Conservation (phyloP, 176 grass and related monocot species). For the Zoysia pacifica region DNA sequence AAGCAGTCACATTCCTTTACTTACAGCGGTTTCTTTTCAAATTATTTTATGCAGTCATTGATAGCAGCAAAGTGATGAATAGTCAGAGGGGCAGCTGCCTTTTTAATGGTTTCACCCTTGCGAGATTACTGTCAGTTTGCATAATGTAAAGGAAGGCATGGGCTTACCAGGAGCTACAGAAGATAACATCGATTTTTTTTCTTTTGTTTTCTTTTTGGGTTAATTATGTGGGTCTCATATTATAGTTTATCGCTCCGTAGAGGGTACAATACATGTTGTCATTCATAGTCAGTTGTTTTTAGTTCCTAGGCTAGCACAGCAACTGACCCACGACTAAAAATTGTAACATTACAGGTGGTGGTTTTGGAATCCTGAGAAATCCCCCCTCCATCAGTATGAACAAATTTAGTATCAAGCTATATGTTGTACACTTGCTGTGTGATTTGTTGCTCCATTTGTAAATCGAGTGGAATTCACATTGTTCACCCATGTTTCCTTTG, state of each 20-base stretch:
- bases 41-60: conserved; percentile 40
- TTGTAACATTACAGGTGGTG: too few species aligned
- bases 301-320: too few species aligned
- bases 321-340: too few species aligned
- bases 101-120: conserved; percentile 38
- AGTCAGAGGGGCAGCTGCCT: conserved; percentile 9
- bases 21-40: conserved; percentile 18
- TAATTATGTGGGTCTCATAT: conserved; percentile 10
- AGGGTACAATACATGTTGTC: conserved; percentile 39
- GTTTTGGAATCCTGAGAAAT: too few species aligned
- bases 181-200: conserved; percentile 22
- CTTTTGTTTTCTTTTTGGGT: background rate
- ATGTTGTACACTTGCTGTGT: too few species aligned
- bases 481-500: too few species aligned
- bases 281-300: too few species aligned
- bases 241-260: conserved; percentile 31
- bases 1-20: background rate
- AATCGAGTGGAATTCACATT: too few species aligned
- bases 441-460: too few species aligned
- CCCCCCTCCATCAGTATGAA: too few species aligned
- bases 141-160: too few species aligned
- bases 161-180: background rate
- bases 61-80: conserved; percentile 54
- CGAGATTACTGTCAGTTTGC: conserved; percentile 24
- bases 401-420: too few species aligned